Base-by-base conservation (phyloP, 768 basidiomycete genomes). In the Glaciozyma antarctica region DNA sequence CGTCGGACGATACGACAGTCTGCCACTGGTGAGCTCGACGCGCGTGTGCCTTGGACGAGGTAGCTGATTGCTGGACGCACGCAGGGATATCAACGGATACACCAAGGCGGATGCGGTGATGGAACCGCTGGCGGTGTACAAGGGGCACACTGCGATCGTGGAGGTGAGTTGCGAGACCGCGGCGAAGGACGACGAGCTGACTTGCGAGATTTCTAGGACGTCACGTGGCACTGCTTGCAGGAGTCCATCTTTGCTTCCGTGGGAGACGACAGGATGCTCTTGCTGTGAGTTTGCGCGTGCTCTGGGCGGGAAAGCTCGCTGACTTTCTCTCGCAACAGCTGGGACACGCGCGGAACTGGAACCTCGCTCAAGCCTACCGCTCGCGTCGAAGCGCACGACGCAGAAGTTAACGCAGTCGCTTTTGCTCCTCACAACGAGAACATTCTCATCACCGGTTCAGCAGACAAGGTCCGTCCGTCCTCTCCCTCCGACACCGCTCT, bases 1-100 rank as follows among this genome's bases (percentile, higher is more conserved):
- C 90, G 26, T 92, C 90, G 7, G 93, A 98, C 76, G 95, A 98
- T 76, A 90, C 86, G 81, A 95, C 93, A 0, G 84, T 98, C 45
- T 95, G 91, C 72, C 85, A 91, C 75, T 99, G 95, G 92, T 88
- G 71, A 67, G 83, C 75, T 7, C 4, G 10, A 10, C 5, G 41
- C 28, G 3, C 16, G 8, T 24, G 0, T 3, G 38, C 24, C 3
- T 32, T 2, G 16, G 22, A 7, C 2, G 4, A 12, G 24, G 54
- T 1, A 24, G 57, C 60, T 58, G 41, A 63, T 8, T 2, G 10
- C 21, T 3, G 49, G 22, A 1, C 15, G 28, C 4, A 3, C 3
- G 13, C 74, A 95, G 91, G 94, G 95, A 99, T 75, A 79, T 97
- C 48, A 90, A 89, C 73, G 84, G 86, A 0, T 99, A 93, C 76